A percentile compares a stretch with the other conserved stretches of the same genome.
These are phyloP conservation scores for Neoboletus brunneissimus DNA, from an alignment of 768 basidiomycete species.

Conservation along the genomic window DNA sequence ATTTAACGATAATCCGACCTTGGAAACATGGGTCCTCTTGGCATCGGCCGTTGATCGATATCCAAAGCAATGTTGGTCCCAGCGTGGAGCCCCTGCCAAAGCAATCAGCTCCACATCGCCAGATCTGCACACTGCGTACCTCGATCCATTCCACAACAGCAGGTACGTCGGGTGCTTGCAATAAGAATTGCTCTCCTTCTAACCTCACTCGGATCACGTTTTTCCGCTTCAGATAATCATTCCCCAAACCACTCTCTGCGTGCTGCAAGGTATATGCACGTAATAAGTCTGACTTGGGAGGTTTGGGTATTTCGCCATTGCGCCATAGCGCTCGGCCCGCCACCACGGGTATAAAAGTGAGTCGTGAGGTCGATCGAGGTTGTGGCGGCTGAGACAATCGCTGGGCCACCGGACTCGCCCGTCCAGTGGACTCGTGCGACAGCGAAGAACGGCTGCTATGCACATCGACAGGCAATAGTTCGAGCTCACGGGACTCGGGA, in stretches of 20 bases:
- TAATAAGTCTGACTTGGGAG: slow-evolving; percentile 53
- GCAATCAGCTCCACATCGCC: slow-evolving; percentile 4
- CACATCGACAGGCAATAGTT: slow-evolving; percentile 23
- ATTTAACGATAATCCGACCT: slow-evolving; percentile 40
- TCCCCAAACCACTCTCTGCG: slow-evolving; percentile 92
- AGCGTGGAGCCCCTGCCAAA: slow-evolving; percentile 79
- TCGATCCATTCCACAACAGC: slow-evolving; percentile 96
- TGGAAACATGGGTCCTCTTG: slow-evolving; percentile 82
- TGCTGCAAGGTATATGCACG: slow-evolving; percentile 78
- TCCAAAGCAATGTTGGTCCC: slow-evolving; percentile 91
- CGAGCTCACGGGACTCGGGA: slow-evolving; percentile 15
- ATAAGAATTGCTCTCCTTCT: slow-evolving; percentile 94
- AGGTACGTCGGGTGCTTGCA: slow-evolving; percentile 82
- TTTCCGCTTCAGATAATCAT: slow-evolving; percentile 90
- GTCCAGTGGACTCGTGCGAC: slow-evolving; percentile 18
- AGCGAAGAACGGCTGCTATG: slow-evolving; percentile 22
- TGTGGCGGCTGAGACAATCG: slow-evolving; percentile 11
- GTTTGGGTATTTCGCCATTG: slow-evolving; percentile 36
- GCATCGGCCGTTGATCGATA: slow-evolving; percentile 89
- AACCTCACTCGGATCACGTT: slow-evolving; percentile 90
- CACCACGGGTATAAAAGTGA: slow-evolving; percentile 22
- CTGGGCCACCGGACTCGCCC: slow-evolving; percentile 11
- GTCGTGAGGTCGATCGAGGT: slow-evolving; percentile 20
- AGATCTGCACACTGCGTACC: slow-evolving; percentile 42
- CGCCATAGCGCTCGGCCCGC: slow-evolving; percentile 18